phyloP scores from a whole-genome alignment of 1,284 basidiomycete genomes.

The Leccinum subrobustum region DNA sequence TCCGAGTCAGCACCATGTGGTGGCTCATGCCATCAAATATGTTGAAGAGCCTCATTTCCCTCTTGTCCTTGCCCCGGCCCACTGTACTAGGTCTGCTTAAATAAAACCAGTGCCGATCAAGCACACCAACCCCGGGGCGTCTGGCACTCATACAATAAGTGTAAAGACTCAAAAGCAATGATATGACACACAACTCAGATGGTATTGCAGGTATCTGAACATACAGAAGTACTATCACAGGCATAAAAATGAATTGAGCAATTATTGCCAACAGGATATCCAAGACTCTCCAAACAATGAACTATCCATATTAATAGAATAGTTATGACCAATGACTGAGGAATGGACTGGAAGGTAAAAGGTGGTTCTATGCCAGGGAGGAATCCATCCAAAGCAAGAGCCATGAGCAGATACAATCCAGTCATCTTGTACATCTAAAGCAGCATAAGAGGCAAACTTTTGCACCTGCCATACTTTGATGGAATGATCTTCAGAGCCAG shows the following conservation, averaged over 20 bases:
- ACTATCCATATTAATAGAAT: too few relatives aligned
- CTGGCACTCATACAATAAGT: too few relatives aligned
- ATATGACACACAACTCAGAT: too few relatives aligned
- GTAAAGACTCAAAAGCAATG: too few relatives aligned
- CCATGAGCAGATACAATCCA: not conserved
- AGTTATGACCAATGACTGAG: not conserved
- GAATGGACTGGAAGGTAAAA: not conserved
- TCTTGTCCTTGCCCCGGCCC: not conserved
- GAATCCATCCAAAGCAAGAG: not conserved
- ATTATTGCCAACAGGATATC: not conserved
- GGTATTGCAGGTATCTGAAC: not conserved
- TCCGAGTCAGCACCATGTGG: slow-evolving; percentile 21
- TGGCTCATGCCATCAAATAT: not conserved
- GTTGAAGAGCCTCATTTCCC: not conserved
- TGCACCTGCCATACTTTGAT: not conserved
- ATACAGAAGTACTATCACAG: not conserved
- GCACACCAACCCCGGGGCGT: not conserved
- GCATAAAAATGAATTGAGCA: not conserved
- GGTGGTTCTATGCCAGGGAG: not conserved
- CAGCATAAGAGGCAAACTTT: not conserved
- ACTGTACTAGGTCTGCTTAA: not conserved
- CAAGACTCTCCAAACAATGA: not conserved
- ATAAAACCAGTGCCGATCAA: not conserved
- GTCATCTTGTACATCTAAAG: not conserved
- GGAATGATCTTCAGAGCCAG: not conserved